These are phyloP conservation scores for Raphanus hybrid DNA, from an alignment of 441 rosid species.

Conservation along the genomic window DNA sequence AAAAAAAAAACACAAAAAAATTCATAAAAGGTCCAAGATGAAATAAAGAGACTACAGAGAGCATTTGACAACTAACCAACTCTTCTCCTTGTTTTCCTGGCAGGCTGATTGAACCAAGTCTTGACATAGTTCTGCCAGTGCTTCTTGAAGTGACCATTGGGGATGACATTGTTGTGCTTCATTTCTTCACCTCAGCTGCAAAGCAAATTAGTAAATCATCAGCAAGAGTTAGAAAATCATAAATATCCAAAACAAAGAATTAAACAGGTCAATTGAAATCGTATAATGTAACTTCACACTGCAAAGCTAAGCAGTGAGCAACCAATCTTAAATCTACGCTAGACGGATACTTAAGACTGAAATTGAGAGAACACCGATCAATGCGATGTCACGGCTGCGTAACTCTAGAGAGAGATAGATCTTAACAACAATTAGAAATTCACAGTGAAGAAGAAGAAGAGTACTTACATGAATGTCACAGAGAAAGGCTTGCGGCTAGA, in stretches of 20 bases:
- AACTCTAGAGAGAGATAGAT: not conserved
- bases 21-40: no score
- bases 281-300: not conserved
- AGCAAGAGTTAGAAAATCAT: not conserved
- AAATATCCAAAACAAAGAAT: not conserved
- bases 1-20: no score
- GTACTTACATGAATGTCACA: not conserved
- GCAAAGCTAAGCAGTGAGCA: not conserved
- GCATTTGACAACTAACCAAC: constrained; percentile 48
- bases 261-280: not conserved
- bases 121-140: constrained; percentile 89
- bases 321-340: not conserved
- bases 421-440: not conserved
- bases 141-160: constrained; percentile 81
- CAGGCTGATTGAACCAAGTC: constrained; percentile 94
- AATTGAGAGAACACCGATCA: not conserved
- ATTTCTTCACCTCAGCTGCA: constrained; percentile 38
- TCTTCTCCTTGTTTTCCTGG: constrained; percentile 78
- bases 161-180: constrained; percentile 87
- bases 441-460: not conserved
- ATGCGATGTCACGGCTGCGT: not conserved
- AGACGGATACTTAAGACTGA: not conserved
- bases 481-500: constrained; percentile 13
- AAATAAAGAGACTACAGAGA: not conserved
- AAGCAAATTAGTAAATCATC: not conserved